A percentile compares a stretch with the other conserved stretches of the same genome.
phyloP scores from a whole-genome alignment of 2,329 filamentous ascomycete genomes.

The Nannizzia gypsea region DNA sequence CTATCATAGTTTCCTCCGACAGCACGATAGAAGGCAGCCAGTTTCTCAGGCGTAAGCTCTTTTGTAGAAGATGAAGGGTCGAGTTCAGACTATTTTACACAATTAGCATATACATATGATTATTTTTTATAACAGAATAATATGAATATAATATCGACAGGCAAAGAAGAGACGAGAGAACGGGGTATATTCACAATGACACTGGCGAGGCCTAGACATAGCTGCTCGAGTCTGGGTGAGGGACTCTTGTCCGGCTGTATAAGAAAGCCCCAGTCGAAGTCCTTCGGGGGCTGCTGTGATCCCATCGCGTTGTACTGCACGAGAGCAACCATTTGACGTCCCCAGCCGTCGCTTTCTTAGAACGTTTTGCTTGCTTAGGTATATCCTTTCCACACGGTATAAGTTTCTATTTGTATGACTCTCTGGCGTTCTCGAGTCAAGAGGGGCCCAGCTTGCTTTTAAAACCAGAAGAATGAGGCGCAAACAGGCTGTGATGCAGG shows the following conservation, averaged over 20 bases:
- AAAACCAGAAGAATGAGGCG: not conserved
- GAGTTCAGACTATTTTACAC: slow-evolving; percentile 8
- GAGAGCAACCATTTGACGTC: slow-evolving; percentile 6
- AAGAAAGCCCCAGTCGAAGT: slow-evolving; percentile 47
- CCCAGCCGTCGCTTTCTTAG: too few relatives aligned
- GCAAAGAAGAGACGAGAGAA: not conserved
- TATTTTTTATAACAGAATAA: too few relatives aligned
- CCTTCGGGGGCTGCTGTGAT: slow-evolving; percentile 18
- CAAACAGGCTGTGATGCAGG: not conserved
- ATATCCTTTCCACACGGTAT: not conserved
- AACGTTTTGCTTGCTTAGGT: not conserved
- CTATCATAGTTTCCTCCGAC: slow-evolving; percentile 66
- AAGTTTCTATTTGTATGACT: too few relatives aligned
- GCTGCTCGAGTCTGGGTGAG: slow-evolving; percentile 53
- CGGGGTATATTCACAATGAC: slow-evolving; percentile 48
- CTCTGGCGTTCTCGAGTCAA: not conserved
- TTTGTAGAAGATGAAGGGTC: slow-evolving; percentile 18
- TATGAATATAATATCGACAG: not conserved
- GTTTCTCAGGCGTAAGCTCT: slow-evolving; percentile 49
- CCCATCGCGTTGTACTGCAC: slow-evolving; percentile 17
- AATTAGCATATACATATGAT: not conserved
- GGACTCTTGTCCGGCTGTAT: slow-evolving; percentile 57
- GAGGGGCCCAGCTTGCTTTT: not conserved
- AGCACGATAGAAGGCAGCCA: slow-evolving; percentile 64
- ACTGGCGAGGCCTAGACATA: slow-evolving; percentile 56